Percentiles rank a stretch among this genome's conserved stretches.
Conservation (phyloP, 1,139 yeast species). For the Kurtzmaniella quercitrusa region DNA sequence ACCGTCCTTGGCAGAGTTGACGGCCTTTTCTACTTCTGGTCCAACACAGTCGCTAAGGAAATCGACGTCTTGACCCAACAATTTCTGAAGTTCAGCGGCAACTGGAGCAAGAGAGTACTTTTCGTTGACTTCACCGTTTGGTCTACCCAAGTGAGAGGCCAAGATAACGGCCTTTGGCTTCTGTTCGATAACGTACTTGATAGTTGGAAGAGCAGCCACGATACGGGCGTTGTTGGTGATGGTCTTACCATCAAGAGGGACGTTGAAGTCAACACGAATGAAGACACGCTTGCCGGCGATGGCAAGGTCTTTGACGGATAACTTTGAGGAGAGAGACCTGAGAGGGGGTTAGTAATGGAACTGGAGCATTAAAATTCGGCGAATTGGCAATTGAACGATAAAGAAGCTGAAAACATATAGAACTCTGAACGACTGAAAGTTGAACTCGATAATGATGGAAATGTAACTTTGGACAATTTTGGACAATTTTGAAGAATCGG, state of each 20-base stretch:
- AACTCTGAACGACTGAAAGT: no score
- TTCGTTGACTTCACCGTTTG: constrained; percentile 80
- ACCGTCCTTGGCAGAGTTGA: constrained; percentile 67
- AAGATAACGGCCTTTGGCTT: constrained; percentile 85
- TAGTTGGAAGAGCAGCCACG: constrained; percentile 97
- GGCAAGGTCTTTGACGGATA: constrained; percentile 85
- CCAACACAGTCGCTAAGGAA: constrained; percentile 91
- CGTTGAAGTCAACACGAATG: constrained; percentile 97
- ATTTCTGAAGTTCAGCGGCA: constrained; percentile 74
- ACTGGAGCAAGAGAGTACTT: constrained; percentile 92
- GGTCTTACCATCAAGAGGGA: constrained; percentile 90
- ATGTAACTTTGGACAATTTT: no score
- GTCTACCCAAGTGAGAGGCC: constrained; percentile 97
- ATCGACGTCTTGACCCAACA: constrained; percentile 63
- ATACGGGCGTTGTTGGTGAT: constrained; percentile 99
- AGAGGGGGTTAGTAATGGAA: not conserved
- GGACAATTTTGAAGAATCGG: no score
- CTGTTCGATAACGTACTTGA: constrained; percentile 84
- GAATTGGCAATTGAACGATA: no score
- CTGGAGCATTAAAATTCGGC: no score
- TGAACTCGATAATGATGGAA: no score
- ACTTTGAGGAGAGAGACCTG: constrained; percentile 90
- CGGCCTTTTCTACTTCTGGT: constrained; percentile 72
- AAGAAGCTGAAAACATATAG: no score
- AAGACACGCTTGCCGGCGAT: constrained; percentile 88